Evolutionary conservation across 495 filamentous ascomycete genomes (phyloP).

Genomic region (Saxophila tyrrhenica): DNA sequence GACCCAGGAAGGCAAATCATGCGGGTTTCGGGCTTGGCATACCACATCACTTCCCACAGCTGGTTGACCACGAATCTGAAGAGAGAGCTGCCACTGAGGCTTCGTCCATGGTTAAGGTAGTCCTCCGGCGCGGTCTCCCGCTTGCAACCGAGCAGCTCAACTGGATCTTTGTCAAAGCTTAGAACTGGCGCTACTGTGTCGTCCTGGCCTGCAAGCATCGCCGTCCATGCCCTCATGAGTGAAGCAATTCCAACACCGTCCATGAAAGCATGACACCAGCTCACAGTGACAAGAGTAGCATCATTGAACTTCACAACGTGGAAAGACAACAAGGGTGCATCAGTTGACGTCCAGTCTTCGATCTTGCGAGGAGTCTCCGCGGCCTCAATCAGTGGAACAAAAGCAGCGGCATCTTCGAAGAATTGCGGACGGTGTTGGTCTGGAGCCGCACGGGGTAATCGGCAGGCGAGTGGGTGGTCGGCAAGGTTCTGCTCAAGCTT

Average conservation of each 20-base stretch:
- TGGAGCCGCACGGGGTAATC: no score
- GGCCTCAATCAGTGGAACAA: no score
- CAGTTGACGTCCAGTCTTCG: no score
- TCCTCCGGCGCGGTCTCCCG: not conserved
- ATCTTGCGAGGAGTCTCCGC: no score
- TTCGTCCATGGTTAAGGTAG: not conserved
- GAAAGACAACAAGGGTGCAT: no score
- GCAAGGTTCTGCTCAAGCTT: no score
- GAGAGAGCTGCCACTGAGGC: not conserved
- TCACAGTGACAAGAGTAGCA: not conserved
- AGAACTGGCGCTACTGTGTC: not conserved
- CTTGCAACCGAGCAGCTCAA: not conserved
- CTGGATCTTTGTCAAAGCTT: not conserved
- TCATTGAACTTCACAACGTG: no score
- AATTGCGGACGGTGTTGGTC: no score
- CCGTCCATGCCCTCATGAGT: not conserved
- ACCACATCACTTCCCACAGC: not conserved
- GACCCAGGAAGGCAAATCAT: not conserved
- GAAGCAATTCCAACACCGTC: not conserved
- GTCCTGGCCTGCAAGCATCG: not conserved
- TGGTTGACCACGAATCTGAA: not conserved
- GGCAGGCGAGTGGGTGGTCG: no score
- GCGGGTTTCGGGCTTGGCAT: not conserved
- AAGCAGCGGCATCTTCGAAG: no score
- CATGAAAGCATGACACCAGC: not conserved